These are phyloP conservation scores for Paramecium tetraurelia DNA, from an alignment of 73 alveolate species.

Conservation along the genomic window DNA sequence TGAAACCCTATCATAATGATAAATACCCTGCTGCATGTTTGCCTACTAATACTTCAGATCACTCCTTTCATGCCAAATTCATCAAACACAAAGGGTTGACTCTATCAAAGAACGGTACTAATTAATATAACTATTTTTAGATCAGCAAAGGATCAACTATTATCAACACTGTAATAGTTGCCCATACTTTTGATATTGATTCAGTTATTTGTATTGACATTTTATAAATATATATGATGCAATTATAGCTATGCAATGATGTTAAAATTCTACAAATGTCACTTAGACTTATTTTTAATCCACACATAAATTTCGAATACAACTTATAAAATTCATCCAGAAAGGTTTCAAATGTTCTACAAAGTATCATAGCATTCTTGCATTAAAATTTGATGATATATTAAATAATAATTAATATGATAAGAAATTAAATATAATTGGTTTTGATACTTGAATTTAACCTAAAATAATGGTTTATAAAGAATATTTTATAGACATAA, in stretches of 20 bases:
- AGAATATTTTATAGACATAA: too few species aligned
- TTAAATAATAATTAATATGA: neutral
- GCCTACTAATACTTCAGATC: slow-evolving; percentile 1
- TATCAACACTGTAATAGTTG: neutral
- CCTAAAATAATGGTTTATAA: neutral
- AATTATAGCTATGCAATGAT: too few species aligned
- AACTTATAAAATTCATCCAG: neutral
- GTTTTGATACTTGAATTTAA: neutral
- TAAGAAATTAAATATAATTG: too few species aligned
- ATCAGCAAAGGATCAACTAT: neutral
- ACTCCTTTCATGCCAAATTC: neutral
- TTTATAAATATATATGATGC: neutral
- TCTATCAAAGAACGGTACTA: neutral
- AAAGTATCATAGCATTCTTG: neutral
- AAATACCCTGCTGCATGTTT: neutral
- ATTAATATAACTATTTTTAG: neutral
- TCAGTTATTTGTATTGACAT: neutral
- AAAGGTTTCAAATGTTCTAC: neutral
- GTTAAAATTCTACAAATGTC: neutral
- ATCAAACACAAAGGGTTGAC: neutral
- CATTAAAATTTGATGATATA: neutral
- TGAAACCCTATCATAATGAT: neutral
- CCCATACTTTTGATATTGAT: neutral
- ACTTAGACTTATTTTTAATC: neutral
- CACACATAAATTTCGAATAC: neutral